Conservation (phyloP, 768 basidiomycete genomes). For the Pleurotus djamor region DNA sequence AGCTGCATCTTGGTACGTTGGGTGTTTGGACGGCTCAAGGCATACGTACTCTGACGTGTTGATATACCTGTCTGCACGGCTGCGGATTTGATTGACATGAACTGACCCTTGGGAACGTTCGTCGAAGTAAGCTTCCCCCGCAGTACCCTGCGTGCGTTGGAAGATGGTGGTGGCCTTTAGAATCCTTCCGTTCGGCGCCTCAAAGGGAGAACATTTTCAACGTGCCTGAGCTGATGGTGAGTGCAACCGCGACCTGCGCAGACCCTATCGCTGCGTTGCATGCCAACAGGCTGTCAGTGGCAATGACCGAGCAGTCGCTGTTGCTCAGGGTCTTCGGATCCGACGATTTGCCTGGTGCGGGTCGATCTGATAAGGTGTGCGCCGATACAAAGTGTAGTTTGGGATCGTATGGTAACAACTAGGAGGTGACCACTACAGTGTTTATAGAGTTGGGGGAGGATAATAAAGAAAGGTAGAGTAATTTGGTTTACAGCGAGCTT, state of each 20-base stretch:
- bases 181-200: too few species aligned
- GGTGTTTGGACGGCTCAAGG: background rate
- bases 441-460: background rate
- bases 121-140: too few species aligned
- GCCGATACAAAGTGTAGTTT: background rate
- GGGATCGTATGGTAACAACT: background rate
- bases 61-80: background rate
- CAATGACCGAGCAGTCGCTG: background rate
- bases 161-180: too few species aligned
- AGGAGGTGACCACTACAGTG: background rate
- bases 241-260: background rate
- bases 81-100: background rate
- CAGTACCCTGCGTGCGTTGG: too few species aligned
- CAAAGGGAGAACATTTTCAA: too few species aligned
- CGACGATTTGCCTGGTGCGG: background rate
- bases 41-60: background rate
- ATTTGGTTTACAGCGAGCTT: background rate
- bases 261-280: background rate
- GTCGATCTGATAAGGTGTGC: background rate
- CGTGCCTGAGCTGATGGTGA: too few species aligned
- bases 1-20: slow-evolving; percentile 11
- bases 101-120: too few species aligned
- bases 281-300: background rate
- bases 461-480: background rate
- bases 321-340: background rate